A percentile compares a stretch with the other conserved stretches of the same genome.
These are phyloP conservation scores for Penicillium bialowiezense DNA, from an alignment of 495 filamentous ascomycete species.

Conservation along the genomic window DNA sequence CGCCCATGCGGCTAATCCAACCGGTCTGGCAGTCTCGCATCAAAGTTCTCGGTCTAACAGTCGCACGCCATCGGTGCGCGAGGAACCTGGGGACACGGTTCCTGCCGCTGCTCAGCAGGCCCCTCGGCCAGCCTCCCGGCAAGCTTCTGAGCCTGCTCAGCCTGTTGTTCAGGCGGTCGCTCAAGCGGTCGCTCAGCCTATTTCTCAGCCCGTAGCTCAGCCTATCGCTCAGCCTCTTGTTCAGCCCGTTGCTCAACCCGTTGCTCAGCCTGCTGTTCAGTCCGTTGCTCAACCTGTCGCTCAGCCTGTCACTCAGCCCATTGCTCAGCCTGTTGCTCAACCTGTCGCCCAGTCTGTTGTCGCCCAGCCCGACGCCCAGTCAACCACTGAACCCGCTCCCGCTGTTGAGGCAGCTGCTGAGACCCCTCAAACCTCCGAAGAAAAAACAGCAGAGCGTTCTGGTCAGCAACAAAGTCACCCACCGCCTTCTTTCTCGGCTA, in stretches of 20 bases:
- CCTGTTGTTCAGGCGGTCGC: not conserved
- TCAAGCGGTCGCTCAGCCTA: not conserved
- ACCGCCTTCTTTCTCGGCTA: slow-evolving; percentile 4
- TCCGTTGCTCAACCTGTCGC: not conserved
- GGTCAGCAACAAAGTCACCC: not conserved
- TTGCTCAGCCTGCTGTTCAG: not conserved
- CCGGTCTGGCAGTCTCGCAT: slow-evolving; percentile 31
- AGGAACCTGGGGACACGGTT: slow-evolving; percentile 13
- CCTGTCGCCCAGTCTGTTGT: not conserved
- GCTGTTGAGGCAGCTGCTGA: not conserved
- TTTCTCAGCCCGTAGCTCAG: too few species aligned
- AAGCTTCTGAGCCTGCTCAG: not conserved
- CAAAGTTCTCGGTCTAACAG: slow-evolving; percentile 35
- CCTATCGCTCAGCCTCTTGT: not conserved
- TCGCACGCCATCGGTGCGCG: slow-evolving; percentile 30
- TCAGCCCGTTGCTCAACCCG: not conserved
- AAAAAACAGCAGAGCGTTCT: not conserved
- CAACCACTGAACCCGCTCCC: not conserved
- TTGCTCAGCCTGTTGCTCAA: not conserved
- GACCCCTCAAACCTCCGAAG: not conserved
- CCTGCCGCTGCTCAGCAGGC: too few species aligned
- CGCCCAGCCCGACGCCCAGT: not conserved
- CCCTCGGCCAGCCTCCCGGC: not conserved
- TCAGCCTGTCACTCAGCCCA: not conserved
- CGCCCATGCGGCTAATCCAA: slow-evolving; percentile 25